phyloP scores from a whole-genome alignment of 371 early-diverging fungal species.

The Dentiscutata heterogama region DNA sequence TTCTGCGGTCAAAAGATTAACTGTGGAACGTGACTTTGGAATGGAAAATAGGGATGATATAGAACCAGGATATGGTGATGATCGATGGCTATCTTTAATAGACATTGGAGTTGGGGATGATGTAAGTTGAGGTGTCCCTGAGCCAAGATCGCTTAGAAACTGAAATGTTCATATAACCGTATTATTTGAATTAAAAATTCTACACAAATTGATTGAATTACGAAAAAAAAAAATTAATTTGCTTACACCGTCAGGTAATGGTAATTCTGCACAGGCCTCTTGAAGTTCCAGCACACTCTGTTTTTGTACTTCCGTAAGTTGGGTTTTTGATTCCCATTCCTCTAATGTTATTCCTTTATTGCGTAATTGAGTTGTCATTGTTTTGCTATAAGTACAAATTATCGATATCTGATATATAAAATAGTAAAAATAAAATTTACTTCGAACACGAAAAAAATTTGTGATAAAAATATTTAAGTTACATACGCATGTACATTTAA shows the following conservation, averaged over 20 bases:
- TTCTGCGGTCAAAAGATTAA: slow-evolving; percentile 56
- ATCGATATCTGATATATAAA: no score
- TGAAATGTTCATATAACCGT: slow-evolving; percentile 10
- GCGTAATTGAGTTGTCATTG: background rate
- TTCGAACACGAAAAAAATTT: no score
- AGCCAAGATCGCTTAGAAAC: slow-evolving; percentile 46
- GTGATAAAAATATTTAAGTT: no score
- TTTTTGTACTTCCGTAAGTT: slow-evolving; percentile 65
- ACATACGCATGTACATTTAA: no score
- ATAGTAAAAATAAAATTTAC: no score
- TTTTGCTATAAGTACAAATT: no score
- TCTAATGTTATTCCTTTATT: slow-evolving; percentile 60
- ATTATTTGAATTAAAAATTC: slow-evolving; percentile 14
- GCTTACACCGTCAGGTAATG: slow-evolving; percentile 68
- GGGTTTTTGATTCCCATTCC: slow-evolving; percentile 77
- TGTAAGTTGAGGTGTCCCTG: slow-evolving; percentile 47
- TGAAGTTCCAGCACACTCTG: slow-evolving; percentile 72
- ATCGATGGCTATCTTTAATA: slow-evolving; percentile 50
- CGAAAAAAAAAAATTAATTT: background rate
- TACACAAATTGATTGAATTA: background rate
- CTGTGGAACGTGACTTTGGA: slow-evolving; percentile 59
- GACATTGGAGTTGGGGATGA: slow-evolving; percentile 47
- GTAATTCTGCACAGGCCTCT: slow-evolving; percentile 74
- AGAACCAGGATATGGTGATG: slow-evolving; percentile 47
- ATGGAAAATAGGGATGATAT: slow-evolving; percentile 58